A percentile compares a stretch with the other conserved stretches of the same genome.
phyloP scores from a whole-genome alignment of 805 yeast species.

The Sungouiozyma intestinalis region DNA sequence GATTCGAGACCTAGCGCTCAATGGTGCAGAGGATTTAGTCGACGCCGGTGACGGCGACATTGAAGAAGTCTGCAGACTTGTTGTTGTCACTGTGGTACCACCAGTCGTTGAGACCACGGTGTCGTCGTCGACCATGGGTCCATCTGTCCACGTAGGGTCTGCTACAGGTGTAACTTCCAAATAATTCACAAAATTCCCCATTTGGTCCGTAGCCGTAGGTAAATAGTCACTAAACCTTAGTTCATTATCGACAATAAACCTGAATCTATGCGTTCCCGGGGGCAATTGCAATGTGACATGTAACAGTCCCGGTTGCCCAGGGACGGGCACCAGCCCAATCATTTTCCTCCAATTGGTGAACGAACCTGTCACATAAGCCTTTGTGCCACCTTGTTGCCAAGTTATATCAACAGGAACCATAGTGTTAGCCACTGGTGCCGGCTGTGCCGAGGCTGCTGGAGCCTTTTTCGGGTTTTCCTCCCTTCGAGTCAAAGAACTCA shows the following conservation, averaged over 20 bases:
- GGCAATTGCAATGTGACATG: conserved; percentile 69
- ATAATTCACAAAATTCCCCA: conserved; percentile 92
- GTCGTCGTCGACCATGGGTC: conserved; percentile 11
- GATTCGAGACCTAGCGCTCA: conserved; percentile 43
- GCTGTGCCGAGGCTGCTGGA: conserved; percentile 4
- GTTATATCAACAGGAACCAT: conserved; percentile 53
- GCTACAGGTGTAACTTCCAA: conserved; percentile 53
- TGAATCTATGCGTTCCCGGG: conserved; percentile 84
- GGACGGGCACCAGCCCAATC: conserved; percentile 62
- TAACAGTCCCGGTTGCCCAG: conserved; percentile 32
- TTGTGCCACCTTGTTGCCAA: conserved; percentile 95
- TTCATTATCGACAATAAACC: conserved; percentile 91
- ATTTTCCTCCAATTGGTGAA: conserved; percentile 98
- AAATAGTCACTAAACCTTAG: conserved; percentile 75
- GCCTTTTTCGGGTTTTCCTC: conserved; percentile 7
- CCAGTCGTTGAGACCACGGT: background rate
- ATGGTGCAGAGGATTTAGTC: conserved; percentile 9
- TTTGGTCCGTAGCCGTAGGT: conserved; percentile 95
- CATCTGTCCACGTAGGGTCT: conserved; percentile 17
- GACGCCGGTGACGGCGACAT: conserved; percentile 3
- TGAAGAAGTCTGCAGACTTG: background rate
- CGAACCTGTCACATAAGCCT: conserved; percentile 93
- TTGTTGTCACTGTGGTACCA: background rate
- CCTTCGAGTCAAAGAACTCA: conserved; percentile 12
- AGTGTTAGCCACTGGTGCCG: conserved; percentile 6